Conservation (phyloP, 1,284 basidiomycete genomes). For the Trichosporon faecale region DNA sequence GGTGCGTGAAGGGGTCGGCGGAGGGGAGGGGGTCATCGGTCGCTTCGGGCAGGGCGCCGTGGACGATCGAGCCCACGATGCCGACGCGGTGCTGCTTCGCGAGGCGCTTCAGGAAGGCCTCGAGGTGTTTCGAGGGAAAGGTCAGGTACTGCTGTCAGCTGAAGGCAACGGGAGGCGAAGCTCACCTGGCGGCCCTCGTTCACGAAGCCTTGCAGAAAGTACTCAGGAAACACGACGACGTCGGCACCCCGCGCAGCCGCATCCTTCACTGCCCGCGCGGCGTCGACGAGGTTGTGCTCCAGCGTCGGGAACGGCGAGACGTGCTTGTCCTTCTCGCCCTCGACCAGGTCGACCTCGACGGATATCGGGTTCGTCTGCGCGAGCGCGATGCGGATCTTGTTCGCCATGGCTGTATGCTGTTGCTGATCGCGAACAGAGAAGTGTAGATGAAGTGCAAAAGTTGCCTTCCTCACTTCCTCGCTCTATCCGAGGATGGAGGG, state of each 20-base stretch:
- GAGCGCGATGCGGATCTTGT: constrained; percentile 12
- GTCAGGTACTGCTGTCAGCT: constrained; percentile 40
- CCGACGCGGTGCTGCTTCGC: constrained; percentile 34
- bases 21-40: constrained; percentile 21
- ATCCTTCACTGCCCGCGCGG: constrained; percentile 25
- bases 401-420: neutral
- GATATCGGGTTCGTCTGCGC: constrained; percentile 12
- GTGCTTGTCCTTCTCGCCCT: neutral
- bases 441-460: neutral
- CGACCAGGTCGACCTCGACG: neutral
- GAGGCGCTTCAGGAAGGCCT: constrained; percentile 30
- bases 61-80: constrained; percentile 46
- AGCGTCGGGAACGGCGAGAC: constrained; percentile 33
- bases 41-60: constrained; percentile 26
- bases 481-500: neutral
- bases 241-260: constrained; percentile 35
- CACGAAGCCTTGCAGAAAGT: constrained; percentile 50
- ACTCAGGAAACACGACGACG: constrained; percentile 51
- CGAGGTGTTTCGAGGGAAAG: constrained; percentile 36
- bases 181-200: constrained; percentile 43
- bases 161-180: too few relatives aligned
- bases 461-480: neutral
- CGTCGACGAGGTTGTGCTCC: constrained; percentile 35
- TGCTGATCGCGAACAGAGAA: neutral
- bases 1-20: constrained; percentile 35